These are phyloP conservation scores for Wallacemonas sp. DNA, from an alignment of 208 protist species.

Conservation along the genomic window DNA sequence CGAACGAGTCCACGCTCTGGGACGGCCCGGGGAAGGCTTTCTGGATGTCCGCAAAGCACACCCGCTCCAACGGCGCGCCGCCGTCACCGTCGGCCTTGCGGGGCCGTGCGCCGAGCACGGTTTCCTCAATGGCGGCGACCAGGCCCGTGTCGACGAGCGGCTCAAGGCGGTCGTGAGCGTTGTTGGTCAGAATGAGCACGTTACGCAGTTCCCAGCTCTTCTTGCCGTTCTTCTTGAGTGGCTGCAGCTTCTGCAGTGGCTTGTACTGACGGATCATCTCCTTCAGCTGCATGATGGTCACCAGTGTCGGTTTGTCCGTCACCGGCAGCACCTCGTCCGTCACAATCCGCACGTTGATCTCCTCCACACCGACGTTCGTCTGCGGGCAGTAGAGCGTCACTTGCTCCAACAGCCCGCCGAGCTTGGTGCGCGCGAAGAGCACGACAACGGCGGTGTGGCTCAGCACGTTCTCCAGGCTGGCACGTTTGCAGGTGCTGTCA, in stretches of 20 bases:
- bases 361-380: constrained; percentile 32
- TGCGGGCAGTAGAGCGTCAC: constrained; percentile 80
- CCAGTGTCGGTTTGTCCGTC: constrained; percentile 47
- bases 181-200: constrained; percentile 75
- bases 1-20: constrained; percentile 71
- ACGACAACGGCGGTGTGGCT: constrained; percentile 78
- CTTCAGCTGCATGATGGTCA: constrained; percentile 82
- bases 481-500: constrained; percentile 33
- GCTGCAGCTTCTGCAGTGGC: constrained; percentile 56
- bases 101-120: constrained; percentile 40
- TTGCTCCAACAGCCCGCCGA: constrained; percentile 75
- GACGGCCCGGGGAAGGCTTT: constrained; percentile 69
- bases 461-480: constrained; percentile 58
- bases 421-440: constrained; percentile 48
- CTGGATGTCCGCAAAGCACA: constrained; percentile 82
- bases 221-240: constrained; percentile 23
- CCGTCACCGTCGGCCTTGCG: neutral
- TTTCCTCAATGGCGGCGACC: constrained; percentile 54
- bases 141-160: constrained; percentile 80
- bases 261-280: constrained; percentile 65
- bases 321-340: constrained; percentile 84
- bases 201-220: constrained; percentile 54
- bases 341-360: constrained; percentile 72
- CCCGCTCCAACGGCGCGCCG: constrained; percentile 48
- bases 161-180: constrained; percentile 59